Evolutionary conservation across 768 basidiomycete genomes (phyloP).

Genomic region (Lactarius vividus): DNA sequence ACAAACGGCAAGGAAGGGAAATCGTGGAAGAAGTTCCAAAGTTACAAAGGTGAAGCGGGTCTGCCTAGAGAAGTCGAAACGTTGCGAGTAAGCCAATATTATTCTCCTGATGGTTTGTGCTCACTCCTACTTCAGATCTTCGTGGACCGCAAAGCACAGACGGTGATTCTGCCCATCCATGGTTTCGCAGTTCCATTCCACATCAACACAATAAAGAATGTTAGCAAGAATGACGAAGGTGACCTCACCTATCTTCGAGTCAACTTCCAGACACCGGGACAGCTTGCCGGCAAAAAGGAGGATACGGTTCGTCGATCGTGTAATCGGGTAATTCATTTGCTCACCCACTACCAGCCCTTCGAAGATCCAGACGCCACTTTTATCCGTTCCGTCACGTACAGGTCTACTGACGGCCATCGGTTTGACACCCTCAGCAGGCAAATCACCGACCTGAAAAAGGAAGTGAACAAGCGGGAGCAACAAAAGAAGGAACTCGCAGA

Average conservation of each 20-base stretch:
- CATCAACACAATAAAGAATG: slow-evolving; percentile 97
- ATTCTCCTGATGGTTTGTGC: neutral
- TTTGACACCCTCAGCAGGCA: slow-evolving; percentile 87
- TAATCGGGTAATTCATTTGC: neutral
- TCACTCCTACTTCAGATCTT: slow-evolving; percentile 55
- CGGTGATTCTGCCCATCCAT: slow-evolving; percentile 88
- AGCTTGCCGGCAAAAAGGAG: slow-evolving; percentile 97
- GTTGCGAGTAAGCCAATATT: slow-evolving; percentile 57
- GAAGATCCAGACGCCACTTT: slow-evolving; percentile 97
- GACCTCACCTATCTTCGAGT: slow-evolving; percentile 93
- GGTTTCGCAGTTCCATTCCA: slow-evolving; percentile 98
- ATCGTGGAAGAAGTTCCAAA: slow-evolving; percentile 93
- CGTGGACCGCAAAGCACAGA: slow-evolving; percentile 87
- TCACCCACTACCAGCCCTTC: slow-evolving; percentile 60
- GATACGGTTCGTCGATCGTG: slow-evolving; percentile 62
- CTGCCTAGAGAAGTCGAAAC: slow-evolving; percentile 81
- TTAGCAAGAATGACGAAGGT: slow-evolving; percentile 95
- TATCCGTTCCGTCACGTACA: slow-evolving; percentile 91
- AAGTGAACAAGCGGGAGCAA: slow-evolving; percentile 94
- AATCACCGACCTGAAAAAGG: slow-evolving; percentile 94
- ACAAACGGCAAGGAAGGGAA: slow-evolving; percentile 83
- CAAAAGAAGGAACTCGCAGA: slow-evolving; percentile 99
- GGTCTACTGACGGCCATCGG: slow-evolving; percentile 84
- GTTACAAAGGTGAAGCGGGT: slow-evolving; percentile 92
- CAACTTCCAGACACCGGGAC: slow-evolving; percentile 98